Evolutionary conservation across 1,284 basidiomycete genomes (phyloP).

Genomic region (Termitomyces sp.): DNA sequence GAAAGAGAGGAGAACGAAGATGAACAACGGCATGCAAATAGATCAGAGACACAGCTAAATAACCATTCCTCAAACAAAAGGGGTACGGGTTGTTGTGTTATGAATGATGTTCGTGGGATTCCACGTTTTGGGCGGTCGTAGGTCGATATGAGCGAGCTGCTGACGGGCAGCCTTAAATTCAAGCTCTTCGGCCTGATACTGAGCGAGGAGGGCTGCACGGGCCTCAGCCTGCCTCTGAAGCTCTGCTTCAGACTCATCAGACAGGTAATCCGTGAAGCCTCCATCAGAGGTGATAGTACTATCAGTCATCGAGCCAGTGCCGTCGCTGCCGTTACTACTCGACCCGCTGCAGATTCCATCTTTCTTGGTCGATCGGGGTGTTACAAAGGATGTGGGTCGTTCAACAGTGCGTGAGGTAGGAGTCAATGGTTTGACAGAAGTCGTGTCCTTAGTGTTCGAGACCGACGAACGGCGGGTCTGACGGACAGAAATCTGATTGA

Average conservation of each 20-base stretch:
- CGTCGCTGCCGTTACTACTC: conserved; percentile 56
- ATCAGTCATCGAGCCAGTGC: conserved; percentile 53
- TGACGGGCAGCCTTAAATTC: conserved; percentile 75
- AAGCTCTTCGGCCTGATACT: conserved; percentile 70
- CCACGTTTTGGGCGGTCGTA: conserved; percentile 73
- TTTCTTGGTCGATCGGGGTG: conserved; percentile 26
- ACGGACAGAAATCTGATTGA: conserved; percentile 15
- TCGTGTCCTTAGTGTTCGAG: conserved; percentile 19
- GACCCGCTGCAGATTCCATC: conserved; percentile 42
- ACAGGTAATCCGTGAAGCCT: conserved; percentile 78
- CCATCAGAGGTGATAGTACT: conserved; percentile 77
- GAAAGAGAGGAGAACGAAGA: conserved; percentile 10
- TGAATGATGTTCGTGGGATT: conserved; percentile 51
- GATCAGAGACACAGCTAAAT: conserved; percentile 2
- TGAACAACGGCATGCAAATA: conserved; percentile 5
- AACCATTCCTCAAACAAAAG: conserved; percentile 7
- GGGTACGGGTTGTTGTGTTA: conserved; percentile 15
- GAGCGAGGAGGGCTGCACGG: conserved; percentile 66
- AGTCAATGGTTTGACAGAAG: conserved; percentile 14
- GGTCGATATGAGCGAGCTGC: conserved; percentile 64
- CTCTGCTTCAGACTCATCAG: conserved; percentile 79
- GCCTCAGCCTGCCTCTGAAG: conserved; percentile 76
- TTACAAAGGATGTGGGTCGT: conserved; percentile 22
- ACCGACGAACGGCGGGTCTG: conserved; percentile 20
- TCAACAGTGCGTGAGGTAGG: conserved; percentile 22